phyloP scores from a whole-genome alignment of 805 yeast species.

The Barnettozyma populi region DNA sequence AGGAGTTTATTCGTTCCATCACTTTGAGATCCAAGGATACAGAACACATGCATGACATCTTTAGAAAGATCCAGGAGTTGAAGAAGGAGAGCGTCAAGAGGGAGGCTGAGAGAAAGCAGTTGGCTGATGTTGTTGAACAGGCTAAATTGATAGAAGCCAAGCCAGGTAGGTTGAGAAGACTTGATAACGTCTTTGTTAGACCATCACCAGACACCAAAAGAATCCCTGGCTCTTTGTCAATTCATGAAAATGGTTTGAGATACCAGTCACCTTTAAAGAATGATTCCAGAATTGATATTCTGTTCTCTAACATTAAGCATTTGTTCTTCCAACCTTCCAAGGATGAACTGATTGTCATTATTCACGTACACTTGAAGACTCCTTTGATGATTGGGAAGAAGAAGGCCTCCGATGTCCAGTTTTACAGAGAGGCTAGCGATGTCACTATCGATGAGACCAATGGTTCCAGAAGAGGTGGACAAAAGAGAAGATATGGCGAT shows the following conservation, averaged over 20 bases:
- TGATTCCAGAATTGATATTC: constrained; percentile 82
- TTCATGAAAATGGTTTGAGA: constrained; percentile 94
- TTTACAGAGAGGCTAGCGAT: constrained; percentile 94
- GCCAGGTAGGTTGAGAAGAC: constrained; percentile 77
- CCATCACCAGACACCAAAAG: constrained; percentile 98
- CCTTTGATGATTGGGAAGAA: constrained; percentile 95
- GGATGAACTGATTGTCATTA: constrained; percentile 86
- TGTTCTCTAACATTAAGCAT: constrained; percentile 88
- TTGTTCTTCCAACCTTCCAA: constrained; percentile 94
- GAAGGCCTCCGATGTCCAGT: constrained; percentile 92
- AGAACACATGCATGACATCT: constrained; percentile 85
- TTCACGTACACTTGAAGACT: constrained; percentile 86
- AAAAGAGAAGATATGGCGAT: constrained; percentile 80
- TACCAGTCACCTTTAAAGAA: constrained; percentile 81
- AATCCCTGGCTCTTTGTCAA: constrained; percentile 82
- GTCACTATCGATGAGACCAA: constrained; percentile 97
- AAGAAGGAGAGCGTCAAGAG: constrained; percentile 88
- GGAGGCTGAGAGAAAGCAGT: constrained; percentile 83
- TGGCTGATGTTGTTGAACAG: constrained; percentile 93
- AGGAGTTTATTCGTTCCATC: constrained; percentile 79
- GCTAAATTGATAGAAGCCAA: constrained; percentile 78
- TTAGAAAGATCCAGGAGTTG: constrained; percentile 84
- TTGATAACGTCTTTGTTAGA: constrained; percentile 85
- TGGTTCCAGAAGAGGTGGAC: constrained; percentile 75
- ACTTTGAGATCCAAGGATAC: constrained; percentile 87